These are phyloP conservation scores for Coccomyxa sp. DNA, from an alignment of 139 green algal genomes.

Conservation along the genomic window DNA sequence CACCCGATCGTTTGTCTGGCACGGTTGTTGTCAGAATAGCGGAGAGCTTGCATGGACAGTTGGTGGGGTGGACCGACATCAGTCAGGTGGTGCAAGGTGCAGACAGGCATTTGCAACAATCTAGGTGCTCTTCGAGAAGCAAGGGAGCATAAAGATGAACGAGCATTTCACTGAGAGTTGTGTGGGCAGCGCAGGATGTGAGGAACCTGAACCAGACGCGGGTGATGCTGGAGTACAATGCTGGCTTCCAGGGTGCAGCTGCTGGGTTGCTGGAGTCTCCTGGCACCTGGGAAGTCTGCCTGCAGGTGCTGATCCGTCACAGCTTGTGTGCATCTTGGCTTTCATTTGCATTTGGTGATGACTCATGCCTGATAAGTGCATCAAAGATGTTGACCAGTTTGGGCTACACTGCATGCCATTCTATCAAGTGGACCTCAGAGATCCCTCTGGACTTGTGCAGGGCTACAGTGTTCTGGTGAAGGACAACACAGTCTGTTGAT, in stretches of 20 bases:
- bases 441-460: neutral
- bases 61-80: neutral
- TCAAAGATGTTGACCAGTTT: too few species aligned
- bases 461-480: conserved; percentile 13
- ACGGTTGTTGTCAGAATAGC: neutral
- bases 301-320: neutral
- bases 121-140: too few species aligned
- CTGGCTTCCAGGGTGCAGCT: conserved; percentile 22
- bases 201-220: conserved; percentile 25
- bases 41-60: neutral
- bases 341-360: too few species aligned
- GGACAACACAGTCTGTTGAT: conserved; percentile 7
- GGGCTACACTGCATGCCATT: too few species aligned
- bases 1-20: neutral
- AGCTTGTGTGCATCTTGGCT: too few species aligned
- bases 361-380: too few species aligned
- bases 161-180: too few species aligned
- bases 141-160: too few species aligned
- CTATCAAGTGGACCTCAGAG: too few species aligned
- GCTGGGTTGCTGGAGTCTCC: neutral
- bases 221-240: conserved; percentile 49
- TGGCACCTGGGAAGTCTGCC: neutral
- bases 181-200: conserved; percentile 20
- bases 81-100: neutral
- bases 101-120: too few species aligned